These are phyloP conservation scores for Clavaria fumosa DNA, from an alignment of 768 basidiomycete species.

Conservation along the genomic window DNA sequence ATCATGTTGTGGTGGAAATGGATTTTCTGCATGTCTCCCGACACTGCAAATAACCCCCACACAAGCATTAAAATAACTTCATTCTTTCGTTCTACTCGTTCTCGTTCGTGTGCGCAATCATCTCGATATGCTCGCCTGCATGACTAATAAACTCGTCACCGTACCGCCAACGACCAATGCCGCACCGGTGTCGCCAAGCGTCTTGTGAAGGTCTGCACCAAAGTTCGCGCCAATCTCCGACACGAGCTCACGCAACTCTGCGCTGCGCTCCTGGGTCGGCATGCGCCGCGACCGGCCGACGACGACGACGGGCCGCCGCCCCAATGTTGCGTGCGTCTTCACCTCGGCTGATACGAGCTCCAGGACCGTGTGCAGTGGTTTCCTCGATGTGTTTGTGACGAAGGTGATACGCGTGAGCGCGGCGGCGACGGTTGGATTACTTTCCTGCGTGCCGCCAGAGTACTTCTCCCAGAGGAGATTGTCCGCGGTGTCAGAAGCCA, in stretches of 20 bases:
- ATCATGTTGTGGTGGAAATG: too few relatives aligned
- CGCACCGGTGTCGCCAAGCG: constrained; percentile 62
- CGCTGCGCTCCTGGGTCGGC: constrained; percentile 39
- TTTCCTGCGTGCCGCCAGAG: constrained; percentile 20
- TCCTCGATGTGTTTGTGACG: constrained; percentile 28
- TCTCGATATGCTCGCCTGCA: constrained; percentile 28
- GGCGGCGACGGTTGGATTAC: constrained; percentile 15
- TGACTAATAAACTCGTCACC: constrained; percentile 35
- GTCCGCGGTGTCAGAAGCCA: constrained; percentile 76
- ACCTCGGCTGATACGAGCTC: constrained; percentile 25
- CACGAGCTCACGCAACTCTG: constrained; percentile 41
- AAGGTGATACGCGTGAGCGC: constrained; percentile 59
- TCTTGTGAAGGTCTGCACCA: constrained; percentile 47
- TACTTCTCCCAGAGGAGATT: constrained; percentile 60
- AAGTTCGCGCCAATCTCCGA: constrained; percentile 26
- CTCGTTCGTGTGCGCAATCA: too few relatives aligned
- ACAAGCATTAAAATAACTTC: too few relatives aligned
- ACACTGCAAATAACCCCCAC: too few relatives aligned
- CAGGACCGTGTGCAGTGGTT: constrained; percentile 41
- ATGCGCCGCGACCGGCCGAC: constrained; percentile 63
- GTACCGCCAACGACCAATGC: constrained; percentile 43
- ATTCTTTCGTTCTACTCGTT: too few relatives aligned
- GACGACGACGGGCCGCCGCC: constrained; percentile 44
- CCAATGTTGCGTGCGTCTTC: constrained; percentile 14
- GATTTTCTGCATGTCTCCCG: too few relatives aligned